Percentiles rank a stretch among this genome's conserved stretches.
These are phyloP conservation scores for Aspergillus sp. DNA, from an alignment of 2,329 filamentous ascomycete species.

Conservation along the genomic window DNA sequence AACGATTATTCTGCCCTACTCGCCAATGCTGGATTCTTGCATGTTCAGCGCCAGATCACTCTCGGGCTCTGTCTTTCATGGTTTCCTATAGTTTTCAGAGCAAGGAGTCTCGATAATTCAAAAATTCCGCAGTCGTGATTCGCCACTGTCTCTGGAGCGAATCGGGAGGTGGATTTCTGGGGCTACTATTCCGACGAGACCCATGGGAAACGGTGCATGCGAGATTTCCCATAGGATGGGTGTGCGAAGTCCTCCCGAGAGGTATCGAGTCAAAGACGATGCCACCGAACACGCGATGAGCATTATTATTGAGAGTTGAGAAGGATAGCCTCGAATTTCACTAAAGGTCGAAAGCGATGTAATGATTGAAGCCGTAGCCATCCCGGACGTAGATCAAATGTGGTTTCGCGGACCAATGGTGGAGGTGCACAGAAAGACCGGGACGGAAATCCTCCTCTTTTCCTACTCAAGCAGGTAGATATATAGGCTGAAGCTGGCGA, in stretches of 20 bases:
- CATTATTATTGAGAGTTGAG: background rate
- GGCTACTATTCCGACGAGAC: background rate
- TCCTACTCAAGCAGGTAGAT: background rate
- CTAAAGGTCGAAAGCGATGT: background rate
- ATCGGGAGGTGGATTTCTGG: background rate
- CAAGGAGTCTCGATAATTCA: background rate
- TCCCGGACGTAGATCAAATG: background rate
- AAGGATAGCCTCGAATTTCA: background rate
- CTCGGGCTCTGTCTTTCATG: background rate
- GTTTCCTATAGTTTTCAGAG: background rate
- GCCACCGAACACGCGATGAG: background rate
- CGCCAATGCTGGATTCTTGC: background rate
- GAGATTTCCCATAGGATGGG: background rate
- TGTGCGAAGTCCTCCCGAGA: background rate
- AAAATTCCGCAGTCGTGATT: background rate
- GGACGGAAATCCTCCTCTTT: background rate
- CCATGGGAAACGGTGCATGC: constrained; percentile 9
- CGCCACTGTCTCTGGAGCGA: background rate
- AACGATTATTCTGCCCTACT: background rate
- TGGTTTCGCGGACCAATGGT: background rate
- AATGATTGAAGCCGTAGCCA: background rate
- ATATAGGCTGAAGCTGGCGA: background rate
- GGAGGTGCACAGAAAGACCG: background rate
- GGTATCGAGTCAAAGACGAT: background rate
- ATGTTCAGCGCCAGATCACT: background rate